Evolutionary conservation across 148 eudicot species (phyloP), one percentile per base, ranked within the genome.

Genomic region (Camellia granthamiana): DNA sequence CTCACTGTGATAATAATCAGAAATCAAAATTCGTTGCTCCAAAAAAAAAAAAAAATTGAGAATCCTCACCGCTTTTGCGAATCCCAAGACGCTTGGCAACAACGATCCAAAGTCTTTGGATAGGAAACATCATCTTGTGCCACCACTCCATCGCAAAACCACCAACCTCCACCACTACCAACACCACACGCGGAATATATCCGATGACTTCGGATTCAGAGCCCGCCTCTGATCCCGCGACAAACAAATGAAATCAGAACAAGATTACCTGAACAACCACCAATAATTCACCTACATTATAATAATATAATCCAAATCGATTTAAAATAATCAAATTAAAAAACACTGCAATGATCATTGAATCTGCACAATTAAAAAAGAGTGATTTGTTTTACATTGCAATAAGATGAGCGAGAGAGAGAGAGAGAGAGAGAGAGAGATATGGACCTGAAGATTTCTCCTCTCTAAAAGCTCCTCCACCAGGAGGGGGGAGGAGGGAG

Each of bases 41-140:
- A 2, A 23, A 21, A 64, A 19, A 30, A 64, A 47, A 61, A 15
- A 41, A 14, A 42, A 19, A 18, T 7, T 13, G 54, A 14, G 70
- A 49, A 49, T 42, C n/a, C 58, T 19, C 49, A 82, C 87, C 87
- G 4, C 75, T 82, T 72, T 85, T 85, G 30, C 87, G 87, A 72
- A 82, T 55, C 43, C 80, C 75, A 51, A 82, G 19, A 64, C 87
- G 83, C 60, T 77, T 75, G 23, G 82, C 41, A 13, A 85, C 80
- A 56, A 65, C 54, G 44, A 46, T 58, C 83, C 87, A 85, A 77
- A 77, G 73, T 69, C 56, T 85, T 56, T 68, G 83, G 70, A 82
- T 44, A 10, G 83, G 83, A 75, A 46, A n/a, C 47, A 69, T 51
- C 85, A 82, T 76, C 47, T 79, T 85, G 60, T 49, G 43, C 82